Percentiles rank a stretch among this genome's conserved stretches.
Conservation (phyloP, 2,329 filamentous ascomycete genomes). For the Ophiostoma sp. region DNA sequence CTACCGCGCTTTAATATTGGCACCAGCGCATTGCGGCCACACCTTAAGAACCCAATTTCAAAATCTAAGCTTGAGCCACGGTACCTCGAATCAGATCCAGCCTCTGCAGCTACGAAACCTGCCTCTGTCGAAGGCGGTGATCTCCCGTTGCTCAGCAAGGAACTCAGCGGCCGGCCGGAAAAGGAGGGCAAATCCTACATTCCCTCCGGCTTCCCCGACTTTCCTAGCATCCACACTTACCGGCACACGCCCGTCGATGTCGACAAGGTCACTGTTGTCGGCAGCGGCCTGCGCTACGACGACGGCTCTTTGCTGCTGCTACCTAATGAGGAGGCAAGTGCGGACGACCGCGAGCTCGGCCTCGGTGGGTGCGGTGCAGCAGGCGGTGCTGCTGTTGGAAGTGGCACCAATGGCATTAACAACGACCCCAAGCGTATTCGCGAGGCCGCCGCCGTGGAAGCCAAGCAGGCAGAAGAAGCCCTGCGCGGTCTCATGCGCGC, state of each 20-base stretch:
- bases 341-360: constrained; percentile 16
- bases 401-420: not conserved
- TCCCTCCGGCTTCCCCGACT: constrained; percentile 54
- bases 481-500: constrained; percentile 55
- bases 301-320: constrained; percentile 30
- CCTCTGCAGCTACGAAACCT: not conserved
- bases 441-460: constrained; percentile 54
- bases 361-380: constrained; percentile 5
- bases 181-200: constrained; percentile 54
- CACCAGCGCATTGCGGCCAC: constrained; percentile 48
- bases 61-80: constrained; percentile 30
- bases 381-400: not conserved
- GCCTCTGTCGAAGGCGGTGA: constrained; percentile 27
- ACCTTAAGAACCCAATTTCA: constrained; percentile 50
- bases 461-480: constrained; percentile 58
- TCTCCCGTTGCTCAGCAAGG: constrained; percentile 46
- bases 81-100: not conserved
- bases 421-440: constrained; percentile 53
- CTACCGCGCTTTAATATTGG: constrained; percentile 50
- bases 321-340: constrained; percentile 33
- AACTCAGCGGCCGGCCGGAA: constrained; percentile 55
- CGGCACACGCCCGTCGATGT: constrained; percentile 50
- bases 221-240: constrained; percentile 61
- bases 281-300: constrained; percentile 30
- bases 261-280: constrained; percentile 33